Evolutionary conservation across 495 filamentous ascomycete species (phyloP), one percentile per base, ranked within the genome.

Genomic region (Penicillium crystallinum): DNA sequence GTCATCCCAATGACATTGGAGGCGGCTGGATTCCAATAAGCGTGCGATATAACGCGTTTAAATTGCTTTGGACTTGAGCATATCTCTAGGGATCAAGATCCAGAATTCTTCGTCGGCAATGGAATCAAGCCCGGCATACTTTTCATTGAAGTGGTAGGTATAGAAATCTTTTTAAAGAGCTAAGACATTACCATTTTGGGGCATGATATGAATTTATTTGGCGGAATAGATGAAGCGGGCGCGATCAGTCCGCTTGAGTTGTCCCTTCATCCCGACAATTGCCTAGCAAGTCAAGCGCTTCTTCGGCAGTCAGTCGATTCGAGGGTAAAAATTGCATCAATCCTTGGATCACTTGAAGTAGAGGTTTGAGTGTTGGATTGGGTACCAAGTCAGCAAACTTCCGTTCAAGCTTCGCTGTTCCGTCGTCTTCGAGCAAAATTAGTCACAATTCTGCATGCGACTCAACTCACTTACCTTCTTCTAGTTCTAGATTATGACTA

Each of bases 41-140:
- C 58, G 12, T 61, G 54, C 34, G 46, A 61, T 25, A 14, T 67
- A 6, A 58, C 53, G 17, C 51, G 60, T 0, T 40, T 52, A 30
- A 45, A 64, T 46, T 38, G 53, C 12, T 48, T 67, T 29, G 59
- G 62, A 19, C 54, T 69, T 35, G 47, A 63, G 41, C 64, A 59
- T 39, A 58, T 67, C 22, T 52, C 54, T 30, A 42, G 50, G 35
- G 52, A 66, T 56, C 56, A 49, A 54, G 45, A 68, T 33, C 56
- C 61, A 30, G 38, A 46, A 5, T 64, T 64, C 35, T 62, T 68
- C 36, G 21, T 40, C 4, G 12, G 19, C 12, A 40, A 23, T 1
- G 37, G 37, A 10, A 34, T 34, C 4, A 34, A 34, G 9, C 10
- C 14, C 2, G 31, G 4, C 4, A 40, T 39, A 23, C 52, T 65